These are phyloP conservation scores for Aciculosporium take DNA, from an alignment of 2,329 filamentous ascomycete species.

Conservation along the genomic window DNA sequence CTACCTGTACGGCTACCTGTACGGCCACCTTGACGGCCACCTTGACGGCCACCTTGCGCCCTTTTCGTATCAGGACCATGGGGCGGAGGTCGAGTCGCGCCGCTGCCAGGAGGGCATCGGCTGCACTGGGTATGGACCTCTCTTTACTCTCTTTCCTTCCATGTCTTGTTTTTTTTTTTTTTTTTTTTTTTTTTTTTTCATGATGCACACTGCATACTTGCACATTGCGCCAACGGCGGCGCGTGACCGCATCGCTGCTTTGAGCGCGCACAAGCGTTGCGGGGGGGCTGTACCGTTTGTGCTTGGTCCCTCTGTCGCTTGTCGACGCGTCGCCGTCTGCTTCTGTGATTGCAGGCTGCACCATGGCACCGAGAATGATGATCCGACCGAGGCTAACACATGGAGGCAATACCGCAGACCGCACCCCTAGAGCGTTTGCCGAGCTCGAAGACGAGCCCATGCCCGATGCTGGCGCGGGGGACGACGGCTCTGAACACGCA, in stretches of 20 bases:
- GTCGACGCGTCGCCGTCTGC: neutral
- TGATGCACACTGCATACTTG: too few relatives aligned
- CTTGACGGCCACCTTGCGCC: too few relatives aligned
- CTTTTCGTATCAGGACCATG: conserved; percentile 3
- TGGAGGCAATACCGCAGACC: conserved; percentile 21
- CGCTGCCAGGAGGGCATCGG: conserved; percentile 38
- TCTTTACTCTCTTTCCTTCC: neutral
- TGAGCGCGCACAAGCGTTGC: neutral
- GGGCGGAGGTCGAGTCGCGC: conserved; percentile 38
- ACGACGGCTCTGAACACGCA: conserved; percentile 8
- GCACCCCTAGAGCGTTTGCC: conserved; percentile 27
- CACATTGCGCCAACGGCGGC: conserved; percentile 1
- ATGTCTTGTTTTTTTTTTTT: neutral
- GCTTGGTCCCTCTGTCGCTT: too few relatives aligned
- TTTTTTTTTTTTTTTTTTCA: neutral
- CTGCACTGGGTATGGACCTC: conserved; percentile 33
- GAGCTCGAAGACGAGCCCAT: conserved; percentile 27
- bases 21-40: too few relatives aligned
- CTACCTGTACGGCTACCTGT: too few relatives aligned
- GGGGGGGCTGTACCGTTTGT: neutral
- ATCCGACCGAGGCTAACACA: conserved; percentile 22
- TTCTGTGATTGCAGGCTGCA: neutral
- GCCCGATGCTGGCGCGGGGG: conserved; percentile 17
- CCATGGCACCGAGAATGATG: conserved; percentile 16
- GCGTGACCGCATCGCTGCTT: neutral